Base-by-base conservation (phyloP, 176 grass and related monocot species). In the Poa annua region DNA sequence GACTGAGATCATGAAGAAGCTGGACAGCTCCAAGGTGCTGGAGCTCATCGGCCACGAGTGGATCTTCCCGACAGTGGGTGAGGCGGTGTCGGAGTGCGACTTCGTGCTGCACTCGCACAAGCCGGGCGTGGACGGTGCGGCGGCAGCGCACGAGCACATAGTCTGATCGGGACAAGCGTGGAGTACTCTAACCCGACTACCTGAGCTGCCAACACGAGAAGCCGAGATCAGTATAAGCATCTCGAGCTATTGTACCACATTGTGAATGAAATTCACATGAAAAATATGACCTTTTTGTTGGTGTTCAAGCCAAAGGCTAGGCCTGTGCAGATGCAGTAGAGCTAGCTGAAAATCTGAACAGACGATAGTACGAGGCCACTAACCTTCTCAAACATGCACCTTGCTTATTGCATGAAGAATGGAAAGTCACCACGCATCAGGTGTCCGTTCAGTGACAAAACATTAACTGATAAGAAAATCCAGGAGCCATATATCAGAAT, bases 1-100 rank as follows among this genome's bases (percentile, higher is more conserved):
- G 34, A 99, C 91, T 32, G 97, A 99, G 77, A 81, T 99, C 50
- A 96, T 99, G 93, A 96, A 96, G 89, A 99, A 99, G 77, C 83
- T 99, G 74, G 52, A 88, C 49, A 94, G 86, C 72, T 96, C 93
- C 39, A 96, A 94, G 87, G 89, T 88, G 75, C 87, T 99, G 12
- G 91, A 90, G 83, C 20, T 47, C 81, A 96, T 99, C 55, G 89
- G 93, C 8, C 88, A 92, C 63, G 93, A 99, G 32, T 96, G 93
- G 93, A 88, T 99, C 50, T 99, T 99, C 76, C 93, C 94, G 53
- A 99, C 91, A 6, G 88, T 99, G 8, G 87, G 82, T 3, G 96
- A 96, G 25, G 93, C 96, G 0, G 93, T 96, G 41, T 38, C 80
- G 7, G 85, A 88, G n/a, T 95, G 92, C 47, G 80, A 87, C 68